A percentile compares a stretch with the other conserved stretches of the same genome.
Evolutionary conservation across 345 rosid species (phyloP).

Genomic region (Melastoma malabathricum): DNA sequence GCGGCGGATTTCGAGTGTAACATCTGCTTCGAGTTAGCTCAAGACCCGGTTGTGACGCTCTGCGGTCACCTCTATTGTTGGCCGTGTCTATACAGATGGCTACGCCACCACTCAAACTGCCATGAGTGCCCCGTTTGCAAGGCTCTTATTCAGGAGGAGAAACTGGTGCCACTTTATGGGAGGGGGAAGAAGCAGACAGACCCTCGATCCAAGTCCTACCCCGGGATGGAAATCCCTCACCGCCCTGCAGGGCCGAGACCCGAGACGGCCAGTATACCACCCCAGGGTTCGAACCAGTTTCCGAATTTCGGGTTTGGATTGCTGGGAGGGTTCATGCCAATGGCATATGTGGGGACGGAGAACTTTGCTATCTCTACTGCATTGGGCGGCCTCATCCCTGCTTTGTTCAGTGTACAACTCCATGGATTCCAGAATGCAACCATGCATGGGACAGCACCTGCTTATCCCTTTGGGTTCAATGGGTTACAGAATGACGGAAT

Average conservation of each 20-base stretch:
- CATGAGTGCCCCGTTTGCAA: conserved; percentile 96
- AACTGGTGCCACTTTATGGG: conserved; percentile 89
- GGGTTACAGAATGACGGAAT: conserved; percentile 40
- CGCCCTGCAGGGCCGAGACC: conserved; percentile 75
- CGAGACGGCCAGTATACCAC: conserved; percentile 41
- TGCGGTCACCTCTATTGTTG: conserved; percentile 92
- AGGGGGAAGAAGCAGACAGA: conserved; percentile 71
- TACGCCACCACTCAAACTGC: conserved; percentile 63
- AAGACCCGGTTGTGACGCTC: conserved; percentile 76
- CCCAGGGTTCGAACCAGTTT: conserved; percentile 31
- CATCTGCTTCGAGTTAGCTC: conserved; percentile 85
- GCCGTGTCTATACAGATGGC: conserved; percentile 89
- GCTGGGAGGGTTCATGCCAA: conserved; percentile 65
- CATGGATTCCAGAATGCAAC: conserved; percentile 66
- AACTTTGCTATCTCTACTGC: conserved; percentile 52
- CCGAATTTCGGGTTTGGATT: conserved; percentile 49
- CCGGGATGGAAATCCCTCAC: conserved; percentile 50
- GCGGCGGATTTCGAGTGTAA: conserved; percentile 85
- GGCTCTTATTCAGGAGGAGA: conserved; percentile 79
- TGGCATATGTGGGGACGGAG: conserved; percentile 56
- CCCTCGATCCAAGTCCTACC: conserved; percentile 59
- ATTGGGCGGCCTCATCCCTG: conserved; percentile 66
- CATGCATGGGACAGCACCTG: conserved; percentile 46
- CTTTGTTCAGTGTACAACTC: conserved; percentile 57
- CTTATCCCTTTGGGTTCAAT: conserved; percentile 43